Evolutionary conservation across 352 stramenopile genomes (phyloP).

Genomic region (Thalassiosira pacifica): DNA sequence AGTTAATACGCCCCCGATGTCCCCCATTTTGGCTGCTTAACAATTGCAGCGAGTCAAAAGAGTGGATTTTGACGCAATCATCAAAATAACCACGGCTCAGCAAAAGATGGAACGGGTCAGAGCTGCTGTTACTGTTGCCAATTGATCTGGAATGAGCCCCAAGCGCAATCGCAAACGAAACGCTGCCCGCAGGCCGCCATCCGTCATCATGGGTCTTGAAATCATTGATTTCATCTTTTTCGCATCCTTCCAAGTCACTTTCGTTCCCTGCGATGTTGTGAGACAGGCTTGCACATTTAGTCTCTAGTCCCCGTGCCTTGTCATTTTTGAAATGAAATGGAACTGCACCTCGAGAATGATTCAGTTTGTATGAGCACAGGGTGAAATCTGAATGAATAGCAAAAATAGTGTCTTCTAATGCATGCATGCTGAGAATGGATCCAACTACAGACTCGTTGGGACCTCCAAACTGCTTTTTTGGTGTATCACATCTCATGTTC

Average conservation of each 20-base stretch:
- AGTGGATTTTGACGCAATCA: constrained; percentile 80
- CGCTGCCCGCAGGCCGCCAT: constrained; percentile 50
- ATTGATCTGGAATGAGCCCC: constrained; percentile 68
- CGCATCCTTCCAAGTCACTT: neutral
- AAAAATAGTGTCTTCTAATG: constrained; percentile 70
- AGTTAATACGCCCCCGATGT: constrained; percentile 81
- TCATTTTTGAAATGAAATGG: constrained; percentile 78
- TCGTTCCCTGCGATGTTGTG: constrained; percentile 22
- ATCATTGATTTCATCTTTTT: constrained; percentile 18
- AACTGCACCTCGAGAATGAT: constrained; percentile 60
- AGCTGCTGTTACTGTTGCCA: constrained; percentile 47
- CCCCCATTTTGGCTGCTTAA: constrained; percentile 70
- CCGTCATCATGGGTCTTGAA: constrained; percentile 5
- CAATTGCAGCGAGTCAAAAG: constrained; percentile 72
- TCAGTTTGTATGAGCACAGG: constrained; percentile 82
- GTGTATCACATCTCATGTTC: constrained; percentile 76
- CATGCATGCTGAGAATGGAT: constrained; percentile 75
- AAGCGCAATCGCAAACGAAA: constrained; percentile 80
- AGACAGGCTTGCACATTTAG: constrained; percentile 47
- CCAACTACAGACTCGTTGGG: constrained; percentile 54
- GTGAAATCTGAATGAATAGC: constrained; percentile 84
- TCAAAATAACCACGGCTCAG: constrained; percentile 85
- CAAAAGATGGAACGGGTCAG: constrained; percentile 72
- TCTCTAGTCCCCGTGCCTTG: constrained; percentile 62
- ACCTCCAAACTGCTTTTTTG: constrained; percentile 81